Conservation (phyloP, 2,329 filamentous ascomycete species). For the Kalaharituber pfeilii region DNA sequence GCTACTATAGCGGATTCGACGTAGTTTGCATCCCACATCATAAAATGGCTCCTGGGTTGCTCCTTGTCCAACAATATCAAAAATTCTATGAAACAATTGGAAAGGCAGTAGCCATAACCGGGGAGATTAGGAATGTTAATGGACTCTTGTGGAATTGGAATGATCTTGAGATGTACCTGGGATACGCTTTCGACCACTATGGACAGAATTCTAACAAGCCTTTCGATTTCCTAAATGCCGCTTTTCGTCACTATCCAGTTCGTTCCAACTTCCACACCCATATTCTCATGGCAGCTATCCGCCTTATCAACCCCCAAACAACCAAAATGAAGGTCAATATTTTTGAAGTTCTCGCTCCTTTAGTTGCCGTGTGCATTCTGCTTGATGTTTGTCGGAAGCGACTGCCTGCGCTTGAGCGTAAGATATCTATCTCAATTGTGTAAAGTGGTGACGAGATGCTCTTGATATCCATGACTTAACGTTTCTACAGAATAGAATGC, state of each 20-base stretch:
- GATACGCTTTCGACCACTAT: slow-evolving; percentile 37
- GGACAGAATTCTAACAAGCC: slow-evolving; percentile 30
- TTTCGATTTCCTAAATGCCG: slow-evolving; percentile 36
- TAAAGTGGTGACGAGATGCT: too few species aligned
- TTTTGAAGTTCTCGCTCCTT: slow-evolving; percentile 31
- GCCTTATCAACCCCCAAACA: slow-evolving; percentile 21
- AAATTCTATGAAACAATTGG: slow-evolving; percentile 31
- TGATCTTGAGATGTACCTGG: slow-evolving; percentile 33
- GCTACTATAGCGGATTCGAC: slow-evolving; percentile 35
- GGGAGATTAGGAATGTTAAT: slow-evolving; percentile 29
- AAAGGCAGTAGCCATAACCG: slow-evolving; percentile 12
- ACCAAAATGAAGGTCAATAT: slow-evolving; percentile 23
- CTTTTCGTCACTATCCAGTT: slow-evolving; percentile 32
- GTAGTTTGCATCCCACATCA: slow-evolving; percentile 33
- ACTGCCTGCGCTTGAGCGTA: slow-evolving; percentile 22
- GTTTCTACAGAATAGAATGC: not conserved
- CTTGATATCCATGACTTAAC: too few species aligned
- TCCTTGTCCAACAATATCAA: slow-evolving; percentile 35
- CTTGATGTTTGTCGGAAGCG: slow-evolving; percentile 31
- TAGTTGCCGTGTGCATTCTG: slow-evolving; percentile 37
- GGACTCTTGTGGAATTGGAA: slow-evolving; percentile 34
- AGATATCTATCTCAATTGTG: not conserved
- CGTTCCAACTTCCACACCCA: slow-evolving; percentile 18
- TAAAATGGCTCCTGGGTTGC: slow-evolving; percentile 7
- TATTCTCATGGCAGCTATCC: slow-evolving; percentile 11